phyloP scores from a whole-genome alignment of 345 rosid species.

The Cardiospermum halicacabum region DNA sequence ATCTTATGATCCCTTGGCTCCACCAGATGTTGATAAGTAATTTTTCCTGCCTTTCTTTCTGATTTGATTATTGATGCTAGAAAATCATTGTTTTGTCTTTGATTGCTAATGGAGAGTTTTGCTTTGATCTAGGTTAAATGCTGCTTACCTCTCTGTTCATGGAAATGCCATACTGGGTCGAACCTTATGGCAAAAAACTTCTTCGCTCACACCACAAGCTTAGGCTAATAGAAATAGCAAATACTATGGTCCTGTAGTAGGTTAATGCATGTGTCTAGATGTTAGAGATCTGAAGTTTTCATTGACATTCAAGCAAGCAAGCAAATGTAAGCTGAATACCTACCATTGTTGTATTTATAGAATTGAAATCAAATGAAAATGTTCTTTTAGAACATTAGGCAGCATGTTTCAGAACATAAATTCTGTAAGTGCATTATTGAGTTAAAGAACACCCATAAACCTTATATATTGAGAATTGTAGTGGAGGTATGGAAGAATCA shows the following conservation, averaged over 20 bases:
- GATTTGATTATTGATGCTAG: neutral
- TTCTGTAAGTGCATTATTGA: too few relatives aligned
- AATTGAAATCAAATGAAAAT: too few relatives aligned
- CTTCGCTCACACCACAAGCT: constrained; percentile 44
- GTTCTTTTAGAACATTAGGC: too few relatives aligned
- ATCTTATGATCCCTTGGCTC: constrained; percentile 69
- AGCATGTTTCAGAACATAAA: too few relatives aligned
- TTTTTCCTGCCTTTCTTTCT: constrained; percentile 3
- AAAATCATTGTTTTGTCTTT: neutral
- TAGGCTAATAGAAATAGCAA: constrained; percentile 10
- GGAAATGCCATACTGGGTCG: constrained; percentile 73
- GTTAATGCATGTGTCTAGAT: neutral
- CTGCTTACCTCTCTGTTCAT: constrained; percentile 66
- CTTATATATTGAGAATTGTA: too few relatives aligned
- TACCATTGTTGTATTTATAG: too few relatives aligned
- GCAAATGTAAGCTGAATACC: too few relatives aligned
- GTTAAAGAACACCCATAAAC: too few relatives aligned
- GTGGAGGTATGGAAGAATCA: too few relatives aligned
- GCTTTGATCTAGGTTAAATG: constrained; percentile 61
- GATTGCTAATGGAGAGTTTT: constrained; percentile 11
- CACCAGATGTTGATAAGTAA: constrained; percentile 87
- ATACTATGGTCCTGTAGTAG: neutral
- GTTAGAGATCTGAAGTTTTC: neutral
- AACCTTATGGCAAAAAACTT: constrained; percentile 61
- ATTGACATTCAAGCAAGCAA: neutral